Evolutionary conservation across 331 rosid species (phyloP).

Genomic region (Spiraea crenata): DNA sequence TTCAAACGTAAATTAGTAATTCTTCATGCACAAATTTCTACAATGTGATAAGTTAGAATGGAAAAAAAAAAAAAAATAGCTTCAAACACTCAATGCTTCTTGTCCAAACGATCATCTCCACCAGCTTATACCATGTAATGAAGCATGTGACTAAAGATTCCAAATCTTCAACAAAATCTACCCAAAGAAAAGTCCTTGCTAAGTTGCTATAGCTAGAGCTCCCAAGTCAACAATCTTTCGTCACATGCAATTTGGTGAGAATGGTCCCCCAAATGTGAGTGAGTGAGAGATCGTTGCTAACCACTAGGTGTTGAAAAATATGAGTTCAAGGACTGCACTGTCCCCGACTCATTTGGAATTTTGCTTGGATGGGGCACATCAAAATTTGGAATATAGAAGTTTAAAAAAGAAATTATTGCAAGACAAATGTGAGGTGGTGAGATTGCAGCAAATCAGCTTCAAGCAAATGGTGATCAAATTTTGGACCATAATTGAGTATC

Average conservation of each 20-base stretch:
- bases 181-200: not conserved
- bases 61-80: too few species aligned
- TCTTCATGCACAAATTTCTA: too few species aligned
- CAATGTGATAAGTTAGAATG: too few species aligned
- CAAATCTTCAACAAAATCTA: not conserved
- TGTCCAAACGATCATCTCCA: too few species aligned
- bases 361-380: not conserved
- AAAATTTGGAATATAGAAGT: too few species aligned
- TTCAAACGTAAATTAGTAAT: too few species aligned
- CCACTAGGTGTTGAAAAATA: not conserved
- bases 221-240: not conserved
- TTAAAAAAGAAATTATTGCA: not conserved
- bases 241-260: not conserved
- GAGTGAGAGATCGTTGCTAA: not conserved
- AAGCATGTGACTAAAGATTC: not conserved
- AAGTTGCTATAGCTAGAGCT: not conserved
- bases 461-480: not conserved
- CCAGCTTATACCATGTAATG: too few species aligned
- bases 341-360: constrained; percentile 1
- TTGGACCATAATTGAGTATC: not conserved
- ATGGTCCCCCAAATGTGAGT: not conserved
- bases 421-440: not conserved
- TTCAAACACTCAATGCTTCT: not conserved
- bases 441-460: not conserved
- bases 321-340: not conserved